A percentile compares a stretch with the other conserved stretches of the same genome.
phyloP scores from a whole-genome alignment of 2,329 filamentous ascomycete genomes.

The Calonectria montana region DNA sequence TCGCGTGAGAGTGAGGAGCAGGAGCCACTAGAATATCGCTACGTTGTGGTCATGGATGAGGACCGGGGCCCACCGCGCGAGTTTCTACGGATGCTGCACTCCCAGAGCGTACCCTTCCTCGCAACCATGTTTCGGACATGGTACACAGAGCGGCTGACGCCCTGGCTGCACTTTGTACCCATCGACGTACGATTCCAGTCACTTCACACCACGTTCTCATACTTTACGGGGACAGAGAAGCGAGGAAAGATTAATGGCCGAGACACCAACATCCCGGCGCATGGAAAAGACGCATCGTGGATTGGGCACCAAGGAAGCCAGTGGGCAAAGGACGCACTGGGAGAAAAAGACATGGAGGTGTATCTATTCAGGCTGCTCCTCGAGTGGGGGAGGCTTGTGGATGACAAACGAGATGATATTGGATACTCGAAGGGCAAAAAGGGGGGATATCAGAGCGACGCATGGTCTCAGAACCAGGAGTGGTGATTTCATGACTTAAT shows the following conservation, averaged over 20 bases:
- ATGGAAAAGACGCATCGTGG: slow-evolving; percentile 66
- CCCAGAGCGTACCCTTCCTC: slow-evolving; percentile 75
- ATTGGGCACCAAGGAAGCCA: slow-evolving; percentile 74
- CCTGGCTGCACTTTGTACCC: slow-evolving; percentile 87
- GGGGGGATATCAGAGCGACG: slow-evolving; percentile 44
- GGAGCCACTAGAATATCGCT: slow-evolving; percentile 73
- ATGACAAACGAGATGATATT: slow-evolving; percentile 67
- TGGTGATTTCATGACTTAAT: slow-evolving; percentile 31
- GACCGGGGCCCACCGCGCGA: slow-evolving; percentile 71
- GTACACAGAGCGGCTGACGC: slow-evolving; percentile 78
- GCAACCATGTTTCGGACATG: slow-evolving; percentile 81
- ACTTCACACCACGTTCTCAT: slow-evolving; percentile 78
- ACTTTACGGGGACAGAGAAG: slow-evolving; percentile 72
- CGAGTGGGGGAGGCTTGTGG: slow-evolving; percentile 79
- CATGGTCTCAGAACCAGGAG: slow-evolving; percentile 43
- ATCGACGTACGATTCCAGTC: slow-evolving; percentile 79
- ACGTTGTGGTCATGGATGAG: slow-evolving; percentile 78
- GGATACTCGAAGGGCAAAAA: slow-evolving; percentile 47
- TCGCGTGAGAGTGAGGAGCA: slow-evolving; percentile 52
- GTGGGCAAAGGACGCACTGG: slow-evolving; percentile 73
- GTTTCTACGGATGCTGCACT: slow-evolving; percentile 74
- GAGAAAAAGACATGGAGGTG: slow-evolving; percentile 81
- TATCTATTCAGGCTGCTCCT: slow-evolving; percentile 83
- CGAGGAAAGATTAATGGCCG: slow-evolving; percentile 56
- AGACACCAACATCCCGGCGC: slow-evolving; percentile 59